These are phyloP conservation scores for Xylaria scruposa DNA, from an alignment of 495 filamentous ascomycete species.

Conservation along the genomic window DNA sequence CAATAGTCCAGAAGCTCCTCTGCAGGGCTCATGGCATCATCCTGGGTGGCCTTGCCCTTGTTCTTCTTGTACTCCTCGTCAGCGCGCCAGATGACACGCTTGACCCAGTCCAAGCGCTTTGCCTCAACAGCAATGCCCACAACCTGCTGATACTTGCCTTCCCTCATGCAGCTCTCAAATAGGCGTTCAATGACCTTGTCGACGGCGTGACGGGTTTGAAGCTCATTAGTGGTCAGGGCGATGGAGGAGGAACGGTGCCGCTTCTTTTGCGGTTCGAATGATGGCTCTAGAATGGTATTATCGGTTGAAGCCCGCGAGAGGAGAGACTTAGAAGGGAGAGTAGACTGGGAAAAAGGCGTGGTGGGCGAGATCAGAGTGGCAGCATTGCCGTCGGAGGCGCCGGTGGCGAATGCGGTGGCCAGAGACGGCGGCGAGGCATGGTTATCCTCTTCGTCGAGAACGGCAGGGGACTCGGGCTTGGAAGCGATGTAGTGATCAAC, in stretches of 20 bases:
- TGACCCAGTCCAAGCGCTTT: conserved; percentile 87
- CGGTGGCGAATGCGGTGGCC: conserved; percentile 75
- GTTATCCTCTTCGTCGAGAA: conserved; percentile 50
- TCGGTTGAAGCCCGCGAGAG: conserved; percentile 70
- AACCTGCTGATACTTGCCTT: conserved; percentile 93
- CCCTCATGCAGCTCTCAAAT: conserved; percentile 87
- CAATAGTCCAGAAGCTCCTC: conserved; percentile 98
- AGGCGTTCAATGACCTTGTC: conserved; percentile 83
- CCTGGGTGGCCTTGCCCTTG: conserved; percentile 54
- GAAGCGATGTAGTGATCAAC: conserved; percentile 96
- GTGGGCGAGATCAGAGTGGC: conserved; percentile 82
- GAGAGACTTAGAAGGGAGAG: conserved; percentile 90
- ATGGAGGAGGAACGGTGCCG: conserved; percentile 56
- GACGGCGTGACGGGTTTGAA: conserved; percentile 68
- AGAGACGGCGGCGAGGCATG: conserved; percentile 68
- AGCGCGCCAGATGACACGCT: conserved; percentile 80
- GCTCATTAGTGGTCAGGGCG: conserved; percentile 50
- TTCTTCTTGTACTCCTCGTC: conserved; percentile 79
- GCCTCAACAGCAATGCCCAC: conserved; percentile 98
- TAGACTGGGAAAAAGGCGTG: conserved; percentile 91
- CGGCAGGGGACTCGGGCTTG: conserved; percentile 71
- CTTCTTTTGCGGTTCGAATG: conserved; percentile 65
- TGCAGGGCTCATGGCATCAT: conserved; percentile 64
- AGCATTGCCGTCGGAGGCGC: conserved; percentile 64
- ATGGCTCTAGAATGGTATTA: conserved; percentile 64